Percentiles rank a stretch among this genome's conserved stretches.
Conservation (phyloP, 2,329 filamentous ascomycete genomes). For the Epichloe typhina region DNA sequence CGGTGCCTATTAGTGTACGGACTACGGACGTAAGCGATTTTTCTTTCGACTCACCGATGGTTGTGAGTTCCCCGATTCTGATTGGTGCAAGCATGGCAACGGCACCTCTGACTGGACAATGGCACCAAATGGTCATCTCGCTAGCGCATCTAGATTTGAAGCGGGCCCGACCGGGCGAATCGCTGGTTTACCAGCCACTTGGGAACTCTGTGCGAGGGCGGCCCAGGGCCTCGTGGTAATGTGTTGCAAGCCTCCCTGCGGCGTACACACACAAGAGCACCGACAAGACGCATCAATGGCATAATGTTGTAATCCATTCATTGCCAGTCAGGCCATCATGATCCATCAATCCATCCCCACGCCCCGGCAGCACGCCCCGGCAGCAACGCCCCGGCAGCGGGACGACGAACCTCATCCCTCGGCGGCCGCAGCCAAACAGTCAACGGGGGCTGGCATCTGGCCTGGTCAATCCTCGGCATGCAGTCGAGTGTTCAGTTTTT, state of each 20-base stretch:
- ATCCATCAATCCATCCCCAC: no score
- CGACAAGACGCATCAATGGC: not conserved
- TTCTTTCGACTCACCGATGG: conserved; percentile 5
- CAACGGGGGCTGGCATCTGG: no score
- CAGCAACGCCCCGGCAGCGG: no score
- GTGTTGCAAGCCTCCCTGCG: not conserved
- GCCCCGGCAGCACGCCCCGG: no score
- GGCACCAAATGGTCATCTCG: not conserved
- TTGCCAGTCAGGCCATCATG: not conserved
- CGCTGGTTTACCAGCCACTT: not conserved
- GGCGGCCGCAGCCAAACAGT: no score
- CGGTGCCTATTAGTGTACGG: not conserved
- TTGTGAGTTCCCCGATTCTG: not conserved
- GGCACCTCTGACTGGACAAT: conserved; percentile 7
- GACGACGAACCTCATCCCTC: no score
- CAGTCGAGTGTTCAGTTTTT: no score
- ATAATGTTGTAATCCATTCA: not conserved
- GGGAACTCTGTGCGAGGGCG: not conserved
- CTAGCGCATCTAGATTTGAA: not conserved
- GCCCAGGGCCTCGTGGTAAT: not conserved
- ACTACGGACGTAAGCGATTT: not conserved
- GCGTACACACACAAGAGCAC: not conserved
- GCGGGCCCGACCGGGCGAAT: conserved; percentile 1
- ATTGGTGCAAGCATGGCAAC: not conserved
- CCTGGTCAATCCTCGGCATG: no score